These are phyloP conservation scores for Metarhizium anisopliae DNA, from an alignment of 2,329 filamentous ascomycete genomes.

Conservation along the genomic window DNA sequence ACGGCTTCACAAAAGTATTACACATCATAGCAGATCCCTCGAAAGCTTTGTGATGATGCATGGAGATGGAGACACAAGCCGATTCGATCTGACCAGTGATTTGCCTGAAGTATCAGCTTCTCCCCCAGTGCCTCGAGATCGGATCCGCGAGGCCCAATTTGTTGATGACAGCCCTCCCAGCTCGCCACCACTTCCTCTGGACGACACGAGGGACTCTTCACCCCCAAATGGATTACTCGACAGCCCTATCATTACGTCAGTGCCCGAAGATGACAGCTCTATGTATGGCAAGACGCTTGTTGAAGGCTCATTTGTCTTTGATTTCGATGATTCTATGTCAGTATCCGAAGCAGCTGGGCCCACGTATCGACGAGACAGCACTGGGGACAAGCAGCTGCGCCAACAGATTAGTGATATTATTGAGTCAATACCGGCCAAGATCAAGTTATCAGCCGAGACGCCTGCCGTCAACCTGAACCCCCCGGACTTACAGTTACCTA, in stretches of 20 bases:
- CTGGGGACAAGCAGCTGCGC: slow-evolving; percentile 60
- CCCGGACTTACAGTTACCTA: slow-evolving; percentile 45
- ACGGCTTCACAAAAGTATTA: slow-evolving; percentile 20
- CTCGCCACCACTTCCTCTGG: slow-evolving; percentile 31
- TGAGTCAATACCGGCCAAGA: slow-evolving; percentile 67
- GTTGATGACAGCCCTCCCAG: slow-evolving; percentile 37
- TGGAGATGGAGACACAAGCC: slow-evolving; percentile 26
- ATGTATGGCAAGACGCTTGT: slow-evolving; percentile 29
- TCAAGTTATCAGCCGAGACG: slow-evolving; percentile 57
- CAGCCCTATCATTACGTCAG: slow-evolving; percentile 33
- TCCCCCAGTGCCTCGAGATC: slow-evolving; percentile 21
- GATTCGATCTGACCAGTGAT: slow-evolving; percentile 33
- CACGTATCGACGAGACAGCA: slow-evolving; percentile 22
- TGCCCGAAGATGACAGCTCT: slow-evolving; percentile 30
- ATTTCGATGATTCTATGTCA: slow-evolving; percentile 33
- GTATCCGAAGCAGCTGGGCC: slow-evolving; percentile 19
- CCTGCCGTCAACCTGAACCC: slow-evolving; percentile 46
- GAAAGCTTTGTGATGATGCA: slow-evolving; percentile 30
- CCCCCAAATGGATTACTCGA: slow-evolving; percentile 33
- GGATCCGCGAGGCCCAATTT: slow-evolving; percentile 24
- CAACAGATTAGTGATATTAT: slow-evolving; percentile 74
- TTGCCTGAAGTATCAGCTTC: slow-evolving; percentile 35
- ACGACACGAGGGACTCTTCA: slow-evolving; percentile 9
- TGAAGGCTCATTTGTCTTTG: slow-evolving; percentile 36
- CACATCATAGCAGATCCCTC: slow-evolving; percentile 23